phyloP scores from a whole-genome alignment of 192 early-diverging fungal species.

The Coemansia sp. region DNA sequence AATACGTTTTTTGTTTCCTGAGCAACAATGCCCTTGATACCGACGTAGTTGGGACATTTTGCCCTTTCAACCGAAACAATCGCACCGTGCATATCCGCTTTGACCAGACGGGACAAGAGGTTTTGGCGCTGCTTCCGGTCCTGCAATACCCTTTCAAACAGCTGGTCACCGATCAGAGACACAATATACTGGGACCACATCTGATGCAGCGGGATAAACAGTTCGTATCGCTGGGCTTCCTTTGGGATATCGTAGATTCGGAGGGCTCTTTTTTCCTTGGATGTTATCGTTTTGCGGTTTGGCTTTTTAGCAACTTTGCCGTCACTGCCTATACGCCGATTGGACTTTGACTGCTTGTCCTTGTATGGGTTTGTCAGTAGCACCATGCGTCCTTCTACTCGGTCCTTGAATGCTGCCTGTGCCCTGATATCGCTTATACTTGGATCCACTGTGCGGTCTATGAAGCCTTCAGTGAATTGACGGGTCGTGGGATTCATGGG shows the following conservation, averaged over 20 bases:
- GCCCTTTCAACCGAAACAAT: constrained; percentile 70
- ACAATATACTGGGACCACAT: constrained; percentile 80
- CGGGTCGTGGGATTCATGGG: constrained; percentile 25
- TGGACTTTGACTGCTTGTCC: constrained; percentile 11
- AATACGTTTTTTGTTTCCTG: constrained; percentile 91
- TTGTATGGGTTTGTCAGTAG: constrained; percentile 46
- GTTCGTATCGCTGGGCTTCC: constrained; percentile 51
- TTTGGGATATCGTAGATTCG: constrained; percentile 67
- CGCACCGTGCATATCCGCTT: constrained; percentile 88
- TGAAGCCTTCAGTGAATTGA: constrained; percentile 21
- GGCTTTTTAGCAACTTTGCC: not conserved
- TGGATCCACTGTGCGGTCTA: constrained; percentile 26
- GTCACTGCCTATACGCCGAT: constrained; percentile 10
- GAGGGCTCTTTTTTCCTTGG: constrained; percentile 58
- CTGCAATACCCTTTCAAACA: constrained; percentile 29
- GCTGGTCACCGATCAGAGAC: constrained; percentile 56
- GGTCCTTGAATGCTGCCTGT: constrained; percentile 20
- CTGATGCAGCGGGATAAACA: constrained; percentile 71
- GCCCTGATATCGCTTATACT: constrained; percentile 16
- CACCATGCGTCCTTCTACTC: constrained; percentile 39
- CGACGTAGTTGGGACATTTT: constrained; percentile 77
- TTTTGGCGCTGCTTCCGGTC: constrained; percentile 45
- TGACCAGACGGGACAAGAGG: constrained; percentile 40
- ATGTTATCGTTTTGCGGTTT: constrained; percentile 61
- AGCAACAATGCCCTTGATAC: constrained; percentile 75